Evolutionary conservation across 2,329 filamentous ascomycete genomes (phyloP).

Genomic region (Trichoderma pleuroti): DNA sequence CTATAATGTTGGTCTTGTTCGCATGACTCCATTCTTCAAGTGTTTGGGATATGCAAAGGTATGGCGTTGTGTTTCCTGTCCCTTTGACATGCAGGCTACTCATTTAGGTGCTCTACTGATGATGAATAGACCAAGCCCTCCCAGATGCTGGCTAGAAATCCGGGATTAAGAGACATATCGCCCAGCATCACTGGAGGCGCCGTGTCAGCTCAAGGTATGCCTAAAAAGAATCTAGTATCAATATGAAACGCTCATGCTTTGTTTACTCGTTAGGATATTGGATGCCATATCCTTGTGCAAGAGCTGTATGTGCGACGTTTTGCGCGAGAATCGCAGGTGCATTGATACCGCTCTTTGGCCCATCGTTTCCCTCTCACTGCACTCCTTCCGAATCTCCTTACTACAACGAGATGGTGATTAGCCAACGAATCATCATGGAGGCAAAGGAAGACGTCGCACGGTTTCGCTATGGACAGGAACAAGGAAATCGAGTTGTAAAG

Average conservation of each 20-base stretch:
- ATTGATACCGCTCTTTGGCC: conserved; percentile 86
- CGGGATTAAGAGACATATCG: conserved; percentile 80
- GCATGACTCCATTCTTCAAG: conserved; percentile 94
- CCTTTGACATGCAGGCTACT: neutral
- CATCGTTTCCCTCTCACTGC: conserved; percentile 72
- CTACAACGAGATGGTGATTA: conserved; percentile 66
- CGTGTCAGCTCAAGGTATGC: conserved; percentile 79
- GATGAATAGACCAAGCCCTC: conserved; percentile 72
- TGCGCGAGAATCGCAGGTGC: conserved; percentile 81
- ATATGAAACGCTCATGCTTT: neutral
- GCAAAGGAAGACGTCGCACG: conserved; percentile 37
- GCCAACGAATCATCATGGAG: conserved; percentile 49
- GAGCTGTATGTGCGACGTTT: conserved; percentile 83
- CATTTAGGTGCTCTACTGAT: neutral
- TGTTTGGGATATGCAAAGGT: conserved; percentile 86
- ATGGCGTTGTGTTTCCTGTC: conserved; percentile 17
- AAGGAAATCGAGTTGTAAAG: neutral
- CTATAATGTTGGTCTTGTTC: conserved; percentile 88
- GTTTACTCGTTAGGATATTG: conserved; percentile 69
- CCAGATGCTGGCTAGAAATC: conserved; percentile 75
- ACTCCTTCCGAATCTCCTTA: conserved; percentile 58
- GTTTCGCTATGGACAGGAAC: neutral
- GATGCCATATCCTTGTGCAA: conserved; percentile 88
- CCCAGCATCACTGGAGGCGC: conserved; percentile 94
- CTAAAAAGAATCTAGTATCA: neutral